A percentile compares a stretch with the other conserved stretches of the same genome.
Evolutionary conservation across 345 rosid species (phyloP).

Genomic region (Trapa bicornis): DNA sequence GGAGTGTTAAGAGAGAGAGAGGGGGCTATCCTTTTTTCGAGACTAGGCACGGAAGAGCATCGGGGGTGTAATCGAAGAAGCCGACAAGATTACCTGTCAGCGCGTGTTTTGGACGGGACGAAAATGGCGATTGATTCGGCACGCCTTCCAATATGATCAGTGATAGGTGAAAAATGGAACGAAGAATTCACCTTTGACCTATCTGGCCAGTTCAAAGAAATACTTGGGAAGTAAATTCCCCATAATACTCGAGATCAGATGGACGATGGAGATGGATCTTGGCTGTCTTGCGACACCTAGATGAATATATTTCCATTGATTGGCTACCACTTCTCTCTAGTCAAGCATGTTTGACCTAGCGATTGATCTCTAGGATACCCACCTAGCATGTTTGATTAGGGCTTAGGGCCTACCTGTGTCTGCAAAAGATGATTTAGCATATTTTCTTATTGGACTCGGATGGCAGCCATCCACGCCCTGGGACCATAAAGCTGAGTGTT

Average conservation of each 20-base stretch:
- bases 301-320: too few species aligned
- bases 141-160: neutral
- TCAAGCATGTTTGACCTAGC: too few species aligned
- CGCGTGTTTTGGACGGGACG: neutral
- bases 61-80: neutral
- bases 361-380: neutral
- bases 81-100: constrained; percentile 5
- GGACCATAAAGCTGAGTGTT: too few species aligned
- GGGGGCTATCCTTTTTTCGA: too few species aligned
- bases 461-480: too few species aligned
- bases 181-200: neutral
- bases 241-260: too few species aligned
- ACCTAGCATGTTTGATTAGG: neutral
- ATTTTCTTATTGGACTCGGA: too few species aligned
- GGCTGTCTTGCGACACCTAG: neutral
- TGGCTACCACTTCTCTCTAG: too few species aligned
- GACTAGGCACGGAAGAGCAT: too few species aligned
- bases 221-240: neutral
- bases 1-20: constrained; percentile 23
- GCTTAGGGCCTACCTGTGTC: neutral
- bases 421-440: too few species aligned
- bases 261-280: neutral
- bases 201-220: neutral
- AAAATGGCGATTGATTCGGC: neutral
- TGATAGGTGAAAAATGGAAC: neutral